A percentile compares a stretch with the other conserved stretches of the same genome.
Conservation (phyloP, 2,329 filamentous ascomycete genomes). For the Fusarium graminum region DNA sequence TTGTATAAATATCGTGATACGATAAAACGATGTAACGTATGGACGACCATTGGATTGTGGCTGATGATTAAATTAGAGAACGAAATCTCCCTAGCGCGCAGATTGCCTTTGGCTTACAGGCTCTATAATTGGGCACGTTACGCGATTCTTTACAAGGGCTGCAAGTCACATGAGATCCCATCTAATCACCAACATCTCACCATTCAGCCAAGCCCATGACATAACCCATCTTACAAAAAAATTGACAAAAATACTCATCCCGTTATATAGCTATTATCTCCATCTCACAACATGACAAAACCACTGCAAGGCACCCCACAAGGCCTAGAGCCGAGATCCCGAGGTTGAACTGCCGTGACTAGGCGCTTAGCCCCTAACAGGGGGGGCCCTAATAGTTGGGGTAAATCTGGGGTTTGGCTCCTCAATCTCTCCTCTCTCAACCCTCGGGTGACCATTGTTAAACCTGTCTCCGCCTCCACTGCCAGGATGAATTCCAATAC, state of each 20-base stretch:
- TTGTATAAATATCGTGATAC: too few relatives aligned
- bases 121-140: neutral
- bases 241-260: neutral
- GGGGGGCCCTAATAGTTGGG: conserved; percentile 17
- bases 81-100: too few relatives aligned
- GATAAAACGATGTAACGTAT: too few relatives aligned
- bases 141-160: neutral
- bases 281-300: neutral
- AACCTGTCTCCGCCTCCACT: conserved; percentile 7
- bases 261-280: neutral
- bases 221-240: neutral
- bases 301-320: neutral
- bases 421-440: conserved; percentile 11
- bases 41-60: too few relatives aligned
- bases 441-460: conserved; percentile 23
- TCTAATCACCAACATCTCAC: neutral
- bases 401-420: conserved; percentile 32
- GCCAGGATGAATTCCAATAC: conserved; percentile 32
- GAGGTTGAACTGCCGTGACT: conserved; percentile 14
- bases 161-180: neutral
- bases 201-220: neutral
- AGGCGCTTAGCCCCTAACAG: conserved; percentile 16
- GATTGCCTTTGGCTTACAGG: too few relatives aligned
- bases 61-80: too few relatives aligned
- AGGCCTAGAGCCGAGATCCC: conserved; percentile 20